These are phyloP conservation scores for Centaurea solstitialis DNA, from an alignment of 129 eudicot genomes.

Conservation along the genomic window DNA sequence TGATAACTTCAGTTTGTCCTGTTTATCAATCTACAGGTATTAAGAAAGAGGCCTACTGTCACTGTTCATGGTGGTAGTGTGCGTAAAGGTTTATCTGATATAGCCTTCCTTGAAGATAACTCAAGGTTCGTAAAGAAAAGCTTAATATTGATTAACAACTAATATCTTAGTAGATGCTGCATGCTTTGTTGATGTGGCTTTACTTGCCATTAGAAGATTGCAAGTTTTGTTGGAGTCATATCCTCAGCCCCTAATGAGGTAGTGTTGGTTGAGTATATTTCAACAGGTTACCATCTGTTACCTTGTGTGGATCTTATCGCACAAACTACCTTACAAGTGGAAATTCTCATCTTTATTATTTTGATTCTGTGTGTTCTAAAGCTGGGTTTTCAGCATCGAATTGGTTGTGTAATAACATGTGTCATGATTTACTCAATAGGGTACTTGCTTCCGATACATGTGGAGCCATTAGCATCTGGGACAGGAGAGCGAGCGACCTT, in stretches of 20 bases:
- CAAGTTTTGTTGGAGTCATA: neutral
- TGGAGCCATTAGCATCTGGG: slow-evolving; percentile 86
- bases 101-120: slow-evolving; percentile 60
- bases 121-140: slow-evolving; percentile 56
- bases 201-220: neutral
- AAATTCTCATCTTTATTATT: neutral
- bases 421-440: slow-evolving; percentile 44
- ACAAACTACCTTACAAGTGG: neutral
- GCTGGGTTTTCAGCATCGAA: neutral
- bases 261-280: neutral
- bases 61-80: slow-evolving; percentile 62
- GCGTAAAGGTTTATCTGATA: slow-evolving; percentile 70
- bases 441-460: slow-evolving; percentile 75
- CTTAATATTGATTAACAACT: slow-evolving; percentile 8
- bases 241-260: neutral
- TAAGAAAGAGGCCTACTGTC: slow-evolving; percentile 63
- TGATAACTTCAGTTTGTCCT: neutral
- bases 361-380: neutral
- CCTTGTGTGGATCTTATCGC: neutral
- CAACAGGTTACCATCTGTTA: neutral
- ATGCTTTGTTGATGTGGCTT: neutral
- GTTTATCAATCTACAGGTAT: slow-evolving; percentile 50
- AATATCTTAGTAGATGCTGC: neutral
- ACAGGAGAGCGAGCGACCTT: slow-evolving; percentile 67
- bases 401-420: neutral